Evolutionary conservation across 257 asterid genomes (phyloP).

Genomic region (Buddleja alternifolia): DNA sequence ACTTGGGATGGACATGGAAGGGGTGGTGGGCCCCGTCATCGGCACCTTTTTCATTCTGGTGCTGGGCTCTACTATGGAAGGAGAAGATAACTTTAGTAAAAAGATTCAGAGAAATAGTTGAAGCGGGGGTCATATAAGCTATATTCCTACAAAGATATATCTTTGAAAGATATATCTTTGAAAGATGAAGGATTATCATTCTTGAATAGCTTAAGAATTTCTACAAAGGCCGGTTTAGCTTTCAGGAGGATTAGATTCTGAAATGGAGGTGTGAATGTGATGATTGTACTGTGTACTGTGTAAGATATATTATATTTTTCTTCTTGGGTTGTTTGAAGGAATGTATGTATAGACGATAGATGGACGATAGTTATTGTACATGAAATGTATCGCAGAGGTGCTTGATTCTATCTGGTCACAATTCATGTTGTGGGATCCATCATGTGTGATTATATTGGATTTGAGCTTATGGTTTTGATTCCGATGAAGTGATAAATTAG

Average conservation of each 20-base stretch:
- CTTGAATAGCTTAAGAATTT: not conserved
- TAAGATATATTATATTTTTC: not conserved
- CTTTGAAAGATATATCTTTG: too few species aligned
- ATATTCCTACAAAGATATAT: too few species aligned
- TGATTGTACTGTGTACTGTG: not conserved
- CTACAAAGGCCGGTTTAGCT: not conserved
- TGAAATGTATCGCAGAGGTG: too few species aligned
- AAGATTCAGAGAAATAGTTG: not conserved
- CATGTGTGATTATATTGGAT: too few species aligned
- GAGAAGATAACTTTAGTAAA: conserved; percentile 49
- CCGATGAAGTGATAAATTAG: too few species aligned
- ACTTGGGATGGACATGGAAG: conserved; percentile 77
- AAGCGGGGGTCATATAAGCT: not conserved
- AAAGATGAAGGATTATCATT: too few species aligned
- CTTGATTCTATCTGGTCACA: not conserved
- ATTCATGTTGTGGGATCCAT: too few species aligned
- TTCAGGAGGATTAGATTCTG: conserved; percentile 14
- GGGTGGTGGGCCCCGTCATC: conserved; percentile 64
- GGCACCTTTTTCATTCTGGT: conserved; percentile 75
- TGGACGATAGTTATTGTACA: too few species aligned
- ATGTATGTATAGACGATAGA: not conserved
- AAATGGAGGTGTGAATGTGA: conserved; percentile 18
- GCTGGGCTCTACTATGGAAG: conserved; percentile 85
- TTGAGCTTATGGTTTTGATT: too few species aligned
- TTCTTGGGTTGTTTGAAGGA: not conserved